Evolutionary conservation across 805 yeast species (phyloP).

Genomic region (Nakazawaea populi): DNA sequence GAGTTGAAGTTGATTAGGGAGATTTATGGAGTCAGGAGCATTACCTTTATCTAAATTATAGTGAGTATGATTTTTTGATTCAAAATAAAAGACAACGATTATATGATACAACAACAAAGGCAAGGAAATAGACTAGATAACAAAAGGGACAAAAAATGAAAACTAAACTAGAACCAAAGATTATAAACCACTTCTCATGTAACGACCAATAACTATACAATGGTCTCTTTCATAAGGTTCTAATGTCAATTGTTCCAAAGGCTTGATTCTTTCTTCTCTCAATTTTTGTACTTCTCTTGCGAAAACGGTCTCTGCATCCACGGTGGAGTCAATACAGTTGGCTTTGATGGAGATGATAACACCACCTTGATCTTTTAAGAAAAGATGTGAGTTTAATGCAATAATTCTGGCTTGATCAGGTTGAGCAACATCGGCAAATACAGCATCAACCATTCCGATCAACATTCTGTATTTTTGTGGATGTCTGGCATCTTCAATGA

Average conservation of each 20-base stretch:
- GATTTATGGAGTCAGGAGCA: no score
- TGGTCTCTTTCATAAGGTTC: conserved; percentile 99
- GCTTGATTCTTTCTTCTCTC: conserved; percentile 98
- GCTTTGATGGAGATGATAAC: conserved; percentile 99
- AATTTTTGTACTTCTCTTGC: conserved; percentile 99
- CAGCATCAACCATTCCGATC: conserved; percentile 97
- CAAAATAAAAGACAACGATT: no score
- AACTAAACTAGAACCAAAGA: not conserved
- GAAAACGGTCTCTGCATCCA: conserved; percentile 98
- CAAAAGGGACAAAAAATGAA: no score
- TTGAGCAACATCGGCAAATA: conserved; percentile 99
- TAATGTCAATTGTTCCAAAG: conserved; percentile 95
- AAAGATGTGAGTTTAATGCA: conserved; percentile 96
- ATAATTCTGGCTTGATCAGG: conserved; percentile 99
- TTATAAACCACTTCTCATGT: conserved; percentile 81
- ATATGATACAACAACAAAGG: no score
- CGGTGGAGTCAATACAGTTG: conserved; percentile 99
- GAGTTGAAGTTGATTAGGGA: no score
- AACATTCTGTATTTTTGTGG: conserved; percentile 99
- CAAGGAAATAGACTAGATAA: no score
- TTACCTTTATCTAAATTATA: no score
- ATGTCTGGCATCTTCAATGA: conserved; percentile 99
- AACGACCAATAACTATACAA: conserved; percentile 97
- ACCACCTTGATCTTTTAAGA: conserved; percentile 97
- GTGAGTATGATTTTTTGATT: no score